Evolutionary conservation across 805 yeast genomes (phyloP), one percentile per base, ranked within the genome.

Genomic region (Starmerella stellata): DNA sequence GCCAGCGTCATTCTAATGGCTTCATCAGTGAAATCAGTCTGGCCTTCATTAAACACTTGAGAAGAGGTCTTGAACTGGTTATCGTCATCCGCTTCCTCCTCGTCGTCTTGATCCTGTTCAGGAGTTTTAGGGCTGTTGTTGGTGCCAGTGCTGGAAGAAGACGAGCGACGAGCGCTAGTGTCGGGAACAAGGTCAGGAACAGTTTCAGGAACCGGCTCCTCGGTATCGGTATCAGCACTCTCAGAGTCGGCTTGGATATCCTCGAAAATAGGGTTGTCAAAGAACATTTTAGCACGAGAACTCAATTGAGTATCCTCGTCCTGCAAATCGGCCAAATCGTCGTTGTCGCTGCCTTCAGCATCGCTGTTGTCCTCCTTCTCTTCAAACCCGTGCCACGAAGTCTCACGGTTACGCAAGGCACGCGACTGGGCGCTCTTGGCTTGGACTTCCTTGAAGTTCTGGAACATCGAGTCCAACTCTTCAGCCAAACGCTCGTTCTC

Each of bases 391-490:
- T 50, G 52, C 51, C 55, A 54, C 35, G 48, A 58, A 4, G 65
- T 68, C 11, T 70, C 70, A 38, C 75, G 62, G 31, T 65, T 60
- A 44, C 62, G 58, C 52, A 69, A 67, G 16, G 75, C 75, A 25
- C 65, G 59, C 46, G 60, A 66, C 44, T 65, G 69, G 16, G 75
- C 68, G 41, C 68, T 69, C 18, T 52, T 59, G 4, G 61, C 56
- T 39, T 53, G 56, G 35, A 53, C 51, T 36, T 55, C 58, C 54
- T 80, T 80, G 55, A 71, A 82, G 30, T 69, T 64, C 37, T 64
- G 61, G 54, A 85, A 85, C 94, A 83, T 80, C 43, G 65, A 68
- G 55, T 85, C 82, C 41, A 90, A 66, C 60, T 83, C 79, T 8
- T 70, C 73, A 52, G 85, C 99, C 42, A 90, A 67, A 9, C 51